Evolutionary conservation across 1,284 basidiomycete species (phyloP).

Genomic region (Caloboletus inedulis): DNA sequence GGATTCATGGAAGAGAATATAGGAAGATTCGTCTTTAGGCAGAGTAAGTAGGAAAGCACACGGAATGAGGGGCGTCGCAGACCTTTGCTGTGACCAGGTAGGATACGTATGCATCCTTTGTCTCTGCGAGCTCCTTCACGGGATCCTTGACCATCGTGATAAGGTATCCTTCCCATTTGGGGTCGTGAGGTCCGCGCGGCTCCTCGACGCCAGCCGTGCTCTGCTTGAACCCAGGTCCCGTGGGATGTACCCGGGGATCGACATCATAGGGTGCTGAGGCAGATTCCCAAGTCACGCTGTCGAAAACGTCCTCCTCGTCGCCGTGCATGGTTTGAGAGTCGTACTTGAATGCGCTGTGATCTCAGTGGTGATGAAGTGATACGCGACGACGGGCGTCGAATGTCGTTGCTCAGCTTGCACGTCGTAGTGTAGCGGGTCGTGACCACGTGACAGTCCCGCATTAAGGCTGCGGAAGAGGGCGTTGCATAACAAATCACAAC

Average conservation of each 20-base stretch:
- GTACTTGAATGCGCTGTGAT: not conserved
- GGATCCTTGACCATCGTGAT: conserved; percentile 87
- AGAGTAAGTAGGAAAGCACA: conserved; percentile 8
- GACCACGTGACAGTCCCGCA: conserved; percentile 26
- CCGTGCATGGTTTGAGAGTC: conserved; percentile 51
- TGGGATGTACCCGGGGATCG: conserved; percentile 37
- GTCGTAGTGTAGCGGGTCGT: not conserved
- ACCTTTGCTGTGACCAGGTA: conserved; percentile 92
- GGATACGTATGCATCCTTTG: conserved; percentile 94
- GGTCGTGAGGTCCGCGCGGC: conserved; percentile 61
- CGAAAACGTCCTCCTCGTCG: conserved; percentile 82
- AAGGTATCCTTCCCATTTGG: conserved; percentile 89
- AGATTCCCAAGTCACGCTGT: conserved; percentile 83
- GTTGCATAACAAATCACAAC: conserved; percentile 27
- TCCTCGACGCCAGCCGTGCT: conserved; percentile 65
- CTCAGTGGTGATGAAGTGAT: not conserved
- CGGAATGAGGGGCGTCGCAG: conserved; percentile 18
- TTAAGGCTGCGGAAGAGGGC: conserved; percentile 4
- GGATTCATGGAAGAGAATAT: conserved; percentile 76
- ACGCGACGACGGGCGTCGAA: conserved; percentile 4
- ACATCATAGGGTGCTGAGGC: conserved; percentile 54
- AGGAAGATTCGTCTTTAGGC: conserved; percentile 68
- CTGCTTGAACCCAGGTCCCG: conserved; percentile 74
- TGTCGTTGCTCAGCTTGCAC: not conserved
- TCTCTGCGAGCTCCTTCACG: conserved; percentile 92